These are phyloP conservation scores for Colletotrichum lini DNA, from an alignment of 2,329 filamentous ascomycete species.

Conservation along the genomic window DNA sequence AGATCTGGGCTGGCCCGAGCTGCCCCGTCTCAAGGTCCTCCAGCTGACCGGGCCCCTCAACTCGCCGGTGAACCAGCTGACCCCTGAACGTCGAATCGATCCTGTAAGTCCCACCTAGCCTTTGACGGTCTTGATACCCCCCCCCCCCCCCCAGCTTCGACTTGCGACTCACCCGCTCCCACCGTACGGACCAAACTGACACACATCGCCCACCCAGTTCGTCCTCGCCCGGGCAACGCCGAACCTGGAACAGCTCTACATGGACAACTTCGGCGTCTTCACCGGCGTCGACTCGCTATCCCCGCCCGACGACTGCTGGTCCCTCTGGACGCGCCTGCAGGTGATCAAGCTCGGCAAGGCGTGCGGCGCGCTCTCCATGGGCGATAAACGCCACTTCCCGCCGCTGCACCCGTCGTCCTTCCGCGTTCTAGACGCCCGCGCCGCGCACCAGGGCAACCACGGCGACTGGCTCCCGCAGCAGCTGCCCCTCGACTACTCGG, in stretches of 20 bases:
- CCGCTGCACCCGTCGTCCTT: conserved; percentile 43
- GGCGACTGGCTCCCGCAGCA: conserved; percentile 47
- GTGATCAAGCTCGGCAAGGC: conserved; percentile 47
- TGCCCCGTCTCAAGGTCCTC: conserved; percentile 36
- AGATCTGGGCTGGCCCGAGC: conserved; percentile 35
- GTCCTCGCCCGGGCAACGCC: conserved; percentile 37
- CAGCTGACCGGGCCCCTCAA: conserved; percentile 33
- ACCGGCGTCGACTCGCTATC: conserved; percentile 36
- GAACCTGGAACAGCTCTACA: conserved; percentile 36
- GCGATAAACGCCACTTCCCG: conserved; percentile 40
- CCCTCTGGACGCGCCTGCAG: conserved; percentile 51
- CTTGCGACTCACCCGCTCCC: no score
- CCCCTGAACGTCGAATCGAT: conserved; percentile 32
- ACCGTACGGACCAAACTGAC: neutral
- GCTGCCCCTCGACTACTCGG: conserved; percentile 43
- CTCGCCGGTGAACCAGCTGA: conserved; percentile 22
- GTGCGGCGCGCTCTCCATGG: conserved; percentile 41
- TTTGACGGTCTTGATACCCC: no score
- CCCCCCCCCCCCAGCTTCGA: no score
- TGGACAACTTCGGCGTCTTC: conserved; percentile 38
- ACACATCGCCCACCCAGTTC: conserved; percentile 7
- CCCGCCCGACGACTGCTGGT: conserved; percentile 39
- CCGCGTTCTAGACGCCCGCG: conserved; percentile 48
- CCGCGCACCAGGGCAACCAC: conserved; percentile 50
- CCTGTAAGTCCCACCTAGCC: conserved; percentile 12